A percentile compares a stretch with the other conserved stretches of the same genome.
Evolutionary conservation across 257 asterid genomes (phyloP).

Genomic region (Penstemon davidsonii): DNA sequence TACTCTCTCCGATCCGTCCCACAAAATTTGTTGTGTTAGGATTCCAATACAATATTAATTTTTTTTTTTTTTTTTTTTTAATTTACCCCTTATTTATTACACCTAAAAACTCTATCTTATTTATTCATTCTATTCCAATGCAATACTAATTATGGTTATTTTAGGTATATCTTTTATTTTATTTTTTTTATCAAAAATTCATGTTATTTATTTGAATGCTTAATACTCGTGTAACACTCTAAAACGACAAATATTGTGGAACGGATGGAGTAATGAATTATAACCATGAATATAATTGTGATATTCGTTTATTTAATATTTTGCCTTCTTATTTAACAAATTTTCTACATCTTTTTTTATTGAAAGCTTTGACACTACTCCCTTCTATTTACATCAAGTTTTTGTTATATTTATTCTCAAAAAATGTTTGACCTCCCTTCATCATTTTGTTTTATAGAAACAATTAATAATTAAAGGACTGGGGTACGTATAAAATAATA

Average conservation of each 20-base stretch:
- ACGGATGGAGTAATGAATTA: not conserved
- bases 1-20: no score
- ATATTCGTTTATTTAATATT: no score
- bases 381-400: constrained; percentile 23
- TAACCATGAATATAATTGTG: not conserved
- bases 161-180: not conserved
- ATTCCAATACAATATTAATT: no score
- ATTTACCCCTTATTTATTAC: no score
- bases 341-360: not conserved
- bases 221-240: not conserved
- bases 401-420: not conserved
- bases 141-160: no score
- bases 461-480: not conserved
- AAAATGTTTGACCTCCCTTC: not conserved
- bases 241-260: not conserved
- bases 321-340: no score
- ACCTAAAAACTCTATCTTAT: no score
- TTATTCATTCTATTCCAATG: no score
- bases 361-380: constrained; percentile 14
- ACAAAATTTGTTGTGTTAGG: no score
- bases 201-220: not conserved
- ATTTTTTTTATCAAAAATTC: not conserved
- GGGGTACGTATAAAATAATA: no score
- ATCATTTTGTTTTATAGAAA: not conserved
- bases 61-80: no score